phyloP scores from a whole-genome alignment of 139 green algal species.

The Haematococcus lacustris region DNA sequence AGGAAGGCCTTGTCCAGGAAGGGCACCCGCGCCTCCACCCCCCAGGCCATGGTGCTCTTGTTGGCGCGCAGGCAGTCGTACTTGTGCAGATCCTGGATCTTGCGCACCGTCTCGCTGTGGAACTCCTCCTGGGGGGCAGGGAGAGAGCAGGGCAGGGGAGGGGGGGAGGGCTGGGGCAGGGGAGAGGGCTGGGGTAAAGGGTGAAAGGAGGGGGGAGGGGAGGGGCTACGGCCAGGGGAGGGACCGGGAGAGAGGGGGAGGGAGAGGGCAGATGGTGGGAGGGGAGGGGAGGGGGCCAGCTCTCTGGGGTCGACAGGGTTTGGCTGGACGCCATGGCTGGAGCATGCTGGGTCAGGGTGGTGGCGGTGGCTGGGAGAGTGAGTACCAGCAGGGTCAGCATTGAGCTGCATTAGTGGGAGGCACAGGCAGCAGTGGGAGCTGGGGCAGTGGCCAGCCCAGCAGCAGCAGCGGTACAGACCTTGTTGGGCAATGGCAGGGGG shows the following conservation, averaged over 20 bases:
- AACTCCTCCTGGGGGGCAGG: constrained; percentile 63
- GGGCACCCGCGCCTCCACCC: constrained; percentile 85
- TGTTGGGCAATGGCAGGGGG: no score
- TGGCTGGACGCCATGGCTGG: no score
- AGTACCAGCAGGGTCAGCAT: no score
- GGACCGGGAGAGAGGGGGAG: not conserved
- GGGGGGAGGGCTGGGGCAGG: not conserved
- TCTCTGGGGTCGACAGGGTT: no score
- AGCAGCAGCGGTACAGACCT: constrained; percentile 17
- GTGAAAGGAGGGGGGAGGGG: not conserved
- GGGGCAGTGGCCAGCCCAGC: not conserved
- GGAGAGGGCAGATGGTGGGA: no score
- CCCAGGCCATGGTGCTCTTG: constrained; percentile 92
- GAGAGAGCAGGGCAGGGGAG: not conserved
- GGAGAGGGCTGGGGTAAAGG: no score
- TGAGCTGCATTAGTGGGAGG: not conserved
- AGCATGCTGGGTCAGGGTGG: no score
- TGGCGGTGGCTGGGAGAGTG: no score
- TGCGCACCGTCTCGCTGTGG: constrained; percentile 80
- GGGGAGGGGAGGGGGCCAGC: not conserved
- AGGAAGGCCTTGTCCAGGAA: constrained; percentile 40
- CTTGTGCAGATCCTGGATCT: constrained; percentile 84
- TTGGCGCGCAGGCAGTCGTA: constrained; percentile 95
- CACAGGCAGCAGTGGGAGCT: not conserved
- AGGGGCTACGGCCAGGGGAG: not conserved